These are phyloP conservation scores for Pugionium cornutum DNA, from an alignment of 345 rosid species.

Conservation along the genomic window DNA sequence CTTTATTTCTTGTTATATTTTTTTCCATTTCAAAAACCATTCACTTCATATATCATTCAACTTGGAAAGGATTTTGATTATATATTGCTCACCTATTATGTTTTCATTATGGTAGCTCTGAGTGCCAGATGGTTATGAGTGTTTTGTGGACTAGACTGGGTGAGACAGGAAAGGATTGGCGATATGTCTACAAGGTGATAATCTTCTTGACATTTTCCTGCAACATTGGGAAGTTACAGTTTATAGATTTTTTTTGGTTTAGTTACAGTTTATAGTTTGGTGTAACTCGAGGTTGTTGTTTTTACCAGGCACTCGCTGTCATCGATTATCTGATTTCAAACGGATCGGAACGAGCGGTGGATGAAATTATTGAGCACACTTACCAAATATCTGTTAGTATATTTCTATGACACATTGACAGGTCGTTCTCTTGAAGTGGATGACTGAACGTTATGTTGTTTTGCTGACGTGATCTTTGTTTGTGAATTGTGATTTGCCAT, in stretches of 20 bases:
- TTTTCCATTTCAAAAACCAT: neutral
- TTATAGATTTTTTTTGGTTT: neutral
- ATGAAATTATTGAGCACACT: slow-evolving; percentile 94
- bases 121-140: slow-evolving; percentile 92
- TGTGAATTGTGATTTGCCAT: slow-evolving; percentile 43
- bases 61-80: slow-evolving; percentile 10
- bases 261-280: slow-evolving; percentile 2
- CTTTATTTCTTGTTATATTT: neutral
- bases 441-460: slow-evolving; percentile 22
- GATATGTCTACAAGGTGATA: slow-evolving; percentile 91
- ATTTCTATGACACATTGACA: slow-evolving; percentile 16
- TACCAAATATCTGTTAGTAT: slow-evolving; percentile 89
- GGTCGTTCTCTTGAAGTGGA: neutral
- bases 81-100: slow-evolving; percentile 24
- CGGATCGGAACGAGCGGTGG: slow-evolving; percentile 98
- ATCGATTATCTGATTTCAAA: slow-evolving; percentile 89
- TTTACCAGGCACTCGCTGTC: slow-evolving; percentile 79
- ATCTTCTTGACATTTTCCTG: slow-evolving; percentile 19
- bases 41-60: neutral
- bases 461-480: slow-evolving; percentile 32
- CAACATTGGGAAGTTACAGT: neutral
- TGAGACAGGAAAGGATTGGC: slow-evolving; percentile 97
- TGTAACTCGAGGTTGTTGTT: slow-evolving; percentile 7
- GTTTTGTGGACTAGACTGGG: slow-evolving; percentile 88
- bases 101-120: slow-evolving; percentile 59